These are phyloP conservation scores for Stachybotrys chartarum DNA, from an alignment of 2,329 filamentous ascomycete species.

Conservation along the genomic window DNA sequence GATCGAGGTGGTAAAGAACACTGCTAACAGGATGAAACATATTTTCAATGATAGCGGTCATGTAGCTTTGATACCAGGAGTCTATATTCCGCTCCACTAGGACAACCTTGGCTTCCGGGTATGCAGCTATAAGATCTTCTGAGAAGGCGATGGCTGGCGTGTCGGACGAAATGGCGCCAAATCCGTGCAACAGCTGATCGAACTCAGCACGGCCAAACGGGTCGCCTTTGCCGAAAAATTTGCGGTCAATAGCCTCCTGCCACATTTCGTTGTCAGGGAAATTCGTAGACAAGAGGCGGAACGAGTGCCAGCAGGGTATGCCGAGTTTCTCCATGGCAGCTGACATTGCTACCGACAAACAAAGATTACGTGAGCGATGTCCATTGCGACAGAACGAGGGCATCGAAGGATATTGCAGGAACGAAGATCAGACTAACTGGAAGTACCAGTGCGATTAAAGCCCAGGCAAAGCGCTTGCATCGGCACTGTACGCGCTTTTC, in stretches of 20 bases:
- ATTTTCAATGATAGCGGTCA: conserved; percentile 7
- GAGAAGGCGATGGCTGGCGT: conserved; percentile 23
- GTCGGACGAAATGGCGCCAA: conserved; percentile 29
- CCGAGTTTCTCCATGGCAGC: conserved; percentile 9
- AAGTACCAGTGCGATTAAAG: conserved; percentile 13
- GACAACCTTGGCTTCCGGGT: conserved; percentile 21
- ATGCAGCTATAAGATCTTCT: conserved; percentile 15
- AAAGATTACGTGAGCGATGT: too few species aligned
- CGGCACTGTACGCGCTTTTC: conserved; percentile 8
- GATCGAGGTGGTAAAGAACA: neutral
- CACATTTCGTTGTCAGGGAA: conserved; percentile 13
- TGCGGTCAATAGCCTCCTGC: conserved; percentile 12
- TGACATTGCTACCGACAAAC: conserved; percentile 6
- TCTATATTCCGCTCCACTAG: conserved; percentile 19
- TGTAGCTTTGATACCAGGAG: conserved; percentile 16
- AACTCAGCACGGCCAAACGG: conserved; percentile 9
- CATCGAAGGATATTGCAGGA: neutral
- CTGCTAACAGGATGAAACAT: neutral
- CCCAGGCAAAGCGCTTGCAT: conserved; percentile 12
- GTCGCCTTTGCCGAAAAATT: conserved; percentile 8
- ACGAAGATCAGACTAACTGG: conserved; percentile 5
- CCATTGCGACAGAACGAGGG: neutral
- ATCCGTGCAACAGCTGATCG: conserved; percentile 11
- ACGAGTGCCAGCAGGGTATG: conserved; percentile 11
- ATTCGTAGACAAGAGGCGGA: conserved; percentile 9